A percentile compares a stretch with the other conserved stretches of the same genome.
Evolutionary conservation across 2,329 filamentous ascomycete genomes (phyloP).

Genomic region (Ophiognomonia clavigignenti-juglandacearum): DNA sequence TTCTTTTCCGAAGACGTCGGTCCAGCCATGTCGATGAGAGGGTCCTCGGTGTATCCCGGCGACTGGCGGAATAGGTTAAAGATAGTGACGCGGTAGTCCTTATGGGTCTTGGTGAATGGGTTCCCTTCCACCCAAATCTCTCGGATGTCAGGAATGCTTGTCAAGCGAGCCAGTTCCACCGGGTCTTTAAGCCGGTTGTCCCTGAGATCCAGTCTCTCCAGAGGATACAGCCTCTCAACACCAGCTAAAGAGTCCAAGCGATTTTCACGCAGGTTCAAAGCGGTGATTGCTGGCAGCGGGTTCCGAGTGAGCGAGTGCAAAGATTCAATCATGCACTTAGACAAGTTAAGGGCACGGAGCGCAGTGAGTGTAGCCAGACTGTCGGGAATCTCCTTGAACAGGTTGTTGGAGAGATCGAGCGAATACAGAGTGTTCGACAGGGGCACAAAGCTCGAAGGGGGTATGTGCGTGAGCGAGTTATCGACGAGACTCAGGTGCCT

Average conservation of each 20-base stretch:
- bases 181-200: conserved; percentile 92
- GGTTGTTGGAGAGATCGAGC: conserved; percentile 85
- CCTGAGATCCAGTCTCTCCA: conserved; percentile 85
- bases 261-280: conserved; percentile 86
- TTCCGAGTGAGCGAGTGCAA: conserved; percentile 81
- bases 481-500: conserved; percentile 88
- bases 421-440: conserved; percentile 86
- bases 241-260: conserved; percentile 82
- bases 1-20: conserved; percentile 84
- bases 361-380: conserved; percentile 80
- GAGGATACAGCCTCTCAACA: conserved; percentile 78
- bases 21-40: conserved; percentile 78
- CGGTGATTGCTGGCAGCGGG: conserved; percentile 87
- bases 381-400: conserved; percentile 92
- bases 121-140: conserved; percentile 94
- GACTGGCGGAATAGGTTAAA: conserved; percentile 94
- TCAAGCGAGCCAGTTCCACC: conserved; percentile 82
- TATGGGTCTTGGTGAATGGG: conserved; percentile 82
- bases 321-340: conserved; percentile 96
- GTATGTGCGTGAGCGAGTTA: conserved; percentile 80
- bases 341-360: conserved; percentile 87
- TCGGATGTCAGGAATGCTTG: conserved; percentile 82
- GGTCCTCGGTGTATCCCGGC: conserved; percentile 85
- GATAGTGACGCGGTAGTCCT: conserved; percentile 79
- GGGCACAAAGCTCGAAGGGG: conserved; percentile 69